Evolutionary conservation across 352 stramenopile species (phyloP).

Genomic region (Thalassiosira exigua): DNA sequence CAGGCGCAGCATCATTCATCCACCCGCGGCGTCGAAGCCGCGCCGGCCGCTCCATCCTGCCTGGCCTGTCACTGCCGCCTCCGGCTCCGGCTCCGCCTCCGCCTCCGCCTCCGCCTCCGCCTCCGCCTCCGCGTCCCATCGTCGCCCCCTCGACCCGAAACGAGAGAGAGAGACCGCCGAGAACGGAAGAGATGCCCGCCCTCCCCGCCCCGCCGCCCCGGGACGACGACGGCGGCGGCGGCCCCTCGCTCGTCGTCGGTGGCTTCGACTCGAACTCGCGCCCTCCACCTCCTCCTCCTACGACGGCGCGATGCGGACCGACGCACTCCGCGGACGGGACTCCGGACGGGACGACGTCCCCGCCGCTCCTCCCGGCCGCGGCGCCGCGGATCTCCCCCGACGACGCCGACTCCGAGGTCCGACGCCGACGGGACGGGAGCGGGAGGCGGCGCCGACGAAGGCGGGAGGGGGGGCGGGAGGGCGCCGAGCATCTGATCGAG

Average conservation of each 20-base stretch:
- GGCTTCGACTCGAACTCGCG: too few species aligned
- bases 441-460: neutral
- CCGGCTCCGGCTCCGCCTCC: neutral
- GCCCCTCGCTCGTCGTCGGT: too few species aligned
- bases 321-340: neutral
- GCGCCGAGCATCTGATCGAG: too few species aligned
- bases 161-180: neutral
- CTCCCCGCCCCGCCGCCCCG: neutral
- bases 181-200: neutral
- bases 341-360: too few species aligned
- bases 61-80: neutral
- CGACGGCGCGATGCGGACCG: neutral
- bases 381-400: neutral
- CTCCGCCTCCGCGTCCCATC: neutral
- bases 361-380: neutral
- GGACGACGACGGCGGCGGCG: neutral
- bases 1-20: neutral
- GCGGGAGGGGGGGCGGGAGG: neutral
- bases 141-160: too few species aligned
- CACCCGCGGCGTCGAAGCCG: neutral
- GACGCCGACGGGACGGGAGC: neutral
- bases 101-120: neutral
- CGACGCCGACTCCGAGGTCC: neutral
- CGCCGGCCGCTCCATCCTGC: too few species aligned
- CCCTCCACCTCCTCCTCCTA: too few species aligned